Conservation (phyloP, 139 green algal species). For the Picochlorum sp. region DNA sequence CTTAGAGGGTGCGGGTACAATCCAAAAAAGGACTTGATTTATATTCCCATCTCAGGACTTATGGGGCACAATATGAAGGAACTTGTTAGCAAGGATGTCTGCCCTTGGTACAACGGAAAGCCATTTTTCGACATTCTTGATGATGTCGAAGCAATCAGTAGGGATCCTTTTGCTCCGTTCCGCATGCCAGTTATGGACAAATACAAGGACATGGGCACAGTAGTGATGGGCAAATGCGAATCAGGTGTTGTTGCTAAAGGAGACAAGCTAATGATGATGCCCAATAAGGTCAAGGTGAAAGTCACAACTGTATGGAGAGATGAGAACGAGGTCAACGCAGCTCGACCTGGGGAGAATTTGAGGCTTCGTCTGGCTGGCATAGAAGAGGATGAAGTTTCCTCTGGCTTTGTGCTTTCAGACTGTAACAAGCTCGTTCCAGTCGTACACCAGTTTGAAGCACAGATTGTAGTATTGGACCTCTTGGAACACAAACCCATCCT, state of each 20-base stretch:
- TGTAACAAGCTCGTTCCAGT: conserved; percentile 53
- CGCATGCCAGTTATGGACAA: conserved; percentile 95
- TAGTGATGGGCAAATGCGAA: conserved; percentile 98
- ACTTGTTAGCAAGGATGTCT: conserved; percentile 18
- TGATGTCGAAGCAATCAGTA: conserved; percentile 52
- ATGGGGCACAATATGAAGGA: conserved; percentile 85
- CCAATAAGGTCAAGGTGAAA: conserved; percentile 85
- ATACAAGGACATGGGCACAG: conserved; percentile 92
- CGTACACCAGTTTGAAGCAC: conserved; percentile 78
- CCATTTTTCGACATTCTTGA: conserved; percentile 91
- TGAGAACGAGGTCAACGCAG: conserved; percentile 74
- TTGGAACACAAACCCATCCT: conserved; percentile 97
- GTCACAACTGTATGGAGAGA: conserved; percentile 84
- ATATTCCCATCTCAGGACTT: conserved; percentile 89
- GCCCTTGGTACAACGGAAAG: conserved; percentile 65
- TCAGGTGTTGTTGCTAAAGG: conserved; percentile 71
- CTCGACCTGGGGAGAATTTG: conserved; percentile 76
- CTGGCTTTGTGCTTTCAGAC: conserved; percentile 84
- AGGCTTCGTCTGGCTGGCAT: conserved; percentile 63
- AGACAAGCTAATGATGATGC: conserved; percentile 85
- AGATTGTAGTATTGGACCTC: conserved; percentile 66
- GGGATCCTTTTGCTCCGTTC: conserved; percentile 62
- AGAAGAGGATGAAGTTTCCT: conserved; percentile 77
- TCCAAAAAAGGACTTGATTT: conserved; percentile 80
- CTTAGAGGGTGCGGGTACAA: conserved; percentile 82